These are phyloP conservation scores for Prunus yedoensis DNA, from an alignment of 331 rosid species.

Conservation along the genomic window DNA sequence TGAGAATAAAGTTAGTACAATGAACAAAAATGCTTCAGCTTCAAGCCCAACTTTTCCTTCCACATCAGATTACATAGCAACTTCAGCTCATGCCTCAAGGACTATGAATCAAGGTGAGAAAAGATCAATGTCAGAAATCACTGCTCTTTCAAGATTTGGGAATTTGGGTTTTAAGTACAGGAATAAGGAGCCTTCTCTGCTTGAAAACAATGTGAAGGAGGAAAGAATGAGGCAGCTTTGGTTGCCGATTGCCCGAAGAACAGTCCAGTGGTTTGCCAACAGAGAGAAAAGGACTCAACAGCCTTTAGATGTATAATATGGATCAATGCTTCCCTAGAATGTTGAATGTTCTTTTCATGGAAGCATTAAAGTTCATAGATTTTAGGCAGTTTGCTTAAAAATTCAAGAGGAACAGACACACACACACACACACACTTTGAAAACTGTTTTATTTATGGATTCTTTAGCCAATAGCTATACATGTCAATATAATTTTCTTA, in stretches of 20 bases:
- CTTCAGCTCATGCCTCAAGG: slow-evolving; percentile 37
- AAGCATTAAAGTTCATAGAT: not conserved
- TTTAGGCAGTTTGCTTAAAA: not conserved
- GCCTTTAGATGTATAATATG: slow-evolving; percentile 44
- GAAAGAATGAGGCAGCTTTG: slow-evolving; percentile 77
- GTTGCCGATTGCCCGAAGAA: slow-evolving; percentile 86
- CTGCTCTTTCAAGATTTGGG: slow-evolving; percentile 60
- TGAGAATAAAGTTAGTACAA: slow-evolving; percentile 48
- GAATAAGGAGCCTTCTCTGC: slow-evolving; percentile 40
- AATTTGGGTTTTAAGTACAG: slow-evolving; percentile 38
- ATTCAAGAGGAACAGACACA: not conserved
- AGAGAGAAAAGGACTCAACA: slow-evolving; percentile 62
- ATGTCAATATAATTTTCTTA: not conserved
- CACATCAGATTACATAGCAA: slow-evolving; percentile 27
- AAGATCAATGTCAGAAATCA: slow-evolving; percentile 88
- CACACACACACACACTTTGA: not conserved
- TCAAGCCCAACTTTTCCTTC: slow-evolving; percentile 22
- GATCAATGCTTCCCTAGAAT: not conserved
- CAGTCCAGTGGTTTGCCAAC: slow-evolving; percentile 88
- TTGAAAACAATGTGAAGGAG: slow-evolving; percentile 44
- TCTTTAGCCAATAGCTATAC: not conserved
- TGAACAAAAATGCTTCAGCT: slow-evolving; percentile 29
- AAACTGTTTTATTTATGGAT: not conserved
- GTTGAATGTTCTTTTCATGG: not conserved
- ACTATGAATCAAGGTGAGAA: slow-evolving; percentile 40